Base-by-base conservation (phyloP, 352 stramenopile species). In the Phytophthora syringae region DNA sequence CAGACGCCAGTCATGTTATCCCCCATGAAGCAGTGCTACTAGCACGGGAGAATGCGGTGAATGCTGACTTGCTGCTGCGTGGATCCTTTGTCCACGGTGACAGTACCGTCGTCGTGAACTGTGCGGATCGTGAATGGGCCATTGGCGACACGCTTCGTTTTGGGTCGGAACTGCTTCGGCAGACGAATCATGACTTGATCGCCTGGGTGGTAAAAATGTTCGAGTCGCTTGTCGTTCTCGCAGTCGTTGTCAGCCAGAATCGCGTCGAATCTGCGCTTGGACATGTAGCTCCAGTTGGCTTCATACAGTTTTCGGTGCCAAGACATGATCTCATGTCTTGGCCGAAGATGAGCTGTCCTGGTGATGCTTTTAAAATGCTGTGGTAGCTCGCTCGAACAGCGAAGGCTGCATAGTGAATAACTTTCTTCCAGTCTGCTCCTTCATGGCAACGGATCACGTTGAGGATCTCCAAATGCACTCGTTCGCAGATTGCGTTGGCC, bases 11-110 rank as follows among this genome's bases (percentile, higher is more conserved):
- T n/a, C n/a, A n/a, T n/a, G n/a, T n/a, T n/a, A n/a, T n/a, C n/a
- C n/a, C n/a, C n/a, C n/a, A n/a, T n/a, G n/a, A n/a, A n/a, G 27
- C 9, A 32, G 27, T 10, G 27, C 5, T 32, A 32, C 56, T 34
- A 63, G 20, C 60, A 62, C 0, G 52, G 52, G 37, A 56, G 64
- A 34, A 69, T 60, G 13, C 61, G 45, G 11, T 52, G 47, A 39
- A 64, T 70, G n/a, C 32, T 64, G 2, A 39, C 7, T 34, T 47
- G 53, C 0, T 36, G 28, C 15, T 61, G 30, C 0, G 47, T 56
- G 1, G 61, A 11, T 34, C 44, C 45, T 0, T 5, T 54, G 47
- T 64, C 61, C 9, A 64, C 13, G 0, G 40, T 10, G 0, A 70
- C 61, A 0, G n/a, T 70, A 2, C 52, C 48, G 9, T 32, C 9